Percentiles rank a stretch among this genome's conserved stretches.
These are phyloP conservation scores for Amanita pallidorosea DNA, from an alignment of 768 basidiomycete genomes.

Conservation along the genomic window DNA sequence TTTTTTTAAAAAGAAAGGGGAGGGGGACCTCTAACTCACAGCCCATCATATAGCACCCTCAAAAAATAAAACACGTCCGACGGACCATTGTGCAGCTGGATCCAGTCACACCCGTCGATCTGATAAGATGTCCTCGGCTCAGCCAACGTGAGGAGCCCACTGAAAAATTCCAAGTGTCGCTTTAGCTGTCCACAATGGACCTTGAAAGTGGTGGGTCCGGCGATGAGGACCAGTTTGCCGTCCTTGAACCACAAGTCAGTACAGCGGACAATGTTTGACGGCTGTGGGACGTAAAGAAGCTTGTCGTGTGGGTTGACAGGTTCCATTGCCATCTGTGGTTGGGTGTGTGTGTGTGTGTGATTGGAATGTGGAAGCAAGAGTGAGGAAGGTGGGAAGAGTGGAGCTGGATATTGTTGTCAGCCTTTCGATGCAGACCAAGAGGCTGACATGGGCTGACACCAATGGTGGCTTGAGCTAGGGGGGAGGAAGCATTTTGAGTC, in stretches of 20 bases:
- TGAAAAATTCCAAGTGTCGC: constrained; percentile 72
- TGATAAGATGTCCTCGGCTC: constrained; percentile 22
- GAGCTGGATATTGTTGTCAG: neutral
- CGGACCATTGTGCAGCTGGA: constrained; percentile 55
- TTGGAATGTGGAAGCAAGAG: neutral
- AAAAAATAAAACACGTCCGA: constrained; percentile 60
- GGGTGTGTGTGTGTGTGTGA: no score
- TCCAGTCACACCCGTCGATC: constrained; percentile 47
- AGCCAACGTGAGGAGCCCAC: constrained; percentile 53
- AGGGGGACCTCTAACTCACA: no score
- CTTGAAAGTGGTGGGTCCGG: constrained; percentile 51
- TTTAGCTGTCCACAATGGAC: constrained; percentile 66
- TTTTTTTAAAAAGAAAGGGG: no score
- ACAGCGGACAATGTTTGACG: constrained; percentile 20
- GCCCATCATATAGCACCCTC: constrained; percentile 62
- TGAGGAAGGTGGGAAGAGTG: no score
- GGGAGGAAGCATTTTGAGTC: no score
- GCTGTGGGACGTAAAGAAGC: neutral
- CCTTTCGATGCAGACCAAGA: neutral
- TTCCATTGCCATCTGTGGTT: neutral
- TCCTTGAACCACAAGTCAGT: constrained; percentile 69
- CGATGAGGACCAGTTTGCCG: constrained; percentile 58
- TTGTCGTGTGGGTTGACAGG: neutral
- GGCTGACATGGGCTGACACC: neutral
- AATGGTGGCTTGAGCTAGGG: no score